Conservation (phyloP, 164 flowering plant species). For the Piper betle region DNA sequence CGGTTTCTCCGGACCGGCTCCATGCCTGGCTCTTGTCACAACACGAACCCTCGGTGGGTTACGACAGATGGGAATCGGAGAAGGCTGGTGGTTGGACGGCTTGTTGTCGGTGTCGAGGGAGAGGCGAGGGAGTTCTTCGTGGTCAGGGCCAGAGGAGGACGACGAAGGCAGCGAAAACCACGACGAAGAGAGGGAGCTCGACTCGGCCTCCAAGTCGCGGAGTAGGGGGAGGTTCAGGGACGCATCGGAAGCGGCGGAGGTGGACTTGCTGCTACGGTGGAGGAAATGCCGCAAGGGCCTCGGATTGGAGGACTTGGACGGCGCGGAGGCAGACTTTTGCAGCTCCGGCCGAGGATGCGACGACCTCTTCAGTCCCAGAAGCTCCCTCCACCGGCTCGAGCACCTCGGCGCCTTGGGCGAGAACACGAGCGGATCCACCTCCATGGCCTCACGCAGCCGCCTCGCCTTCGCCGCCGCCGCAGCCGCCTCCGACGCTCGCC, state of each 20-base stretch:
- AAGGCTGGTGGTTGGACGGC: slow-evolving; percentile 8
- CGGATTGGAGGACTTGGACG: slow-evolving; percentile 8
- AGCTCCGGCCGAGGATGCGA: slow-evolving; percentile 19
- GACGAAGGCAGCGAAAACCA: slow-evolving; percentile 62
- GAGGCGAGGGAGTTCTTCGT: slow-evolving; percentile 56
- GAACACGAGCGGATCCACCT: slow-evolving; percentile 40
- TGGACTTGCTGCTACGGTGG: slow-evolving; percentile 39
- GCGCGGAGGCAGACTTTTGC: slow-evolving; percentile 14
- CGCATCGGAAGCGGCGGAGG: slow-evolving; percentile 18
- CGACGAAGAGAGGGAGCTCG: slow-evolving; percentile 50
- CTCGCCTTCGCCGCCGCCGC: neutral
- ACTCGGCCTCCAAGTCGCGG: slow-evolving; percentile 47
- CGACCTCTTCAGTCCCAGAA: slow-evolving; percentile 54
- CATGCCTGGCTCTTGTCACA: slow-evolving; percentile 1
- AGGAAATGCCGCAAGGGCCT: slow-evolving; percentile 48
- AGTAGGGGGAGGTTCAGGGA: slow-evolving; percentile 51
- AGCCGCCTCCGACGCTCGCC: slow-evolving; percentile 21
- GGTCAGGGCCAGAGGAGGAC: slow-evolving; percentile 52
- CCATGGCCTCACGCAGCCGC: slow-evolving; percentile 17
- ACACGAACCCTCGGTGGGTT: slow-evolving; percentile 35
- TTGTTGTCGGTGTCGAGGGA: slow-evolving; percentile 63
- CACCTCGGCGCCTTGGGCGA: slow-evolving; percentile 90
- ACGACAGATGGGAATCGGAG: slow-evolving; percentile 10
- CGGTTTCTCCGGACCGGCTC: slow-evolving; percentile 6
- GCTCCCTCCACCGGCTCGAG: slow-evolving; percentile 79